Conservation (phyloP, 2,329 filamentous ascomycete genomes). For the Nothophoma quercina region DNA sequence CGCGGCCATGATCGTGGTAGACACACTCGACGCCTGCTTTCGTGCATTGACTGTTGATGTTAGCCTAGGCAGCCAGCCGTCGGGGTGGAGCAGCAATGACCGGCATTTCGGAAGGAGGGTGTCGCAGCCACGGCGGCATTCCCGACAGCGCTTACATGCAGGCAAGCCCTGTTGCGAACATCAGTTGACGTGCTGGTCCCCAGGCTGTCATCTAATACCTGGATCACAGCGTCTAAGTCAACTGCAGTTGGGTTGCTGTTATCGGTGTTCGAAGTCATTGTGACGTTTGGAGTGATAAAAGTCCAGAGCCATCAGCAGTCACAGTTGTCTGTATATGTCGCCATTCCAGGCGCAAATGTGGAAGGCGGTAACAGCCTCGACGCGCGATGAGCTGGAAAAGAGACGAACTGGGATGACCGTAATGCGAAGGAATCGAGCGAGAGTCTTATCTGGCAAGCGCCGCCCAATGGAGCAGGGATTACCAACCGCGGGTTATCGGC, state of each 20-base stretch:
- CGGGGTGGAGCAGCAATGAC: conserved; percentile 16
- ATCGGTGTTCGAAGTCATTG: conserved; percentile 11
- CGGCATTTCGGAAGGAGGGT: conserved; percentile 47
- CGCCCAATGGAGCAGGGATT: conserved; percentile 22
- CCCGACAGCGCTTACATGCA: conserved; percentile 46
- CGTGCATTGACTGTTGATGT: conserved; percentile 42
- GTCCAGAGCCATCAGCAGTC: neutral
- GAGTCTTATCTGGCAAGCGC: conserved; percentile 28
- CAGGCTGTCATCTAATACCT: conserved; percentile 20
- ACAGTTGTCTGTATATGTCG: neutral
- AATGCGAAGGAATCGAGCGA: conserved; percentile 14
- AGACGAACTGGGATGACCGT: conserved; percentile 14
- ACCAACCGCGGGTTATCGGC: conserved; percentile 1
- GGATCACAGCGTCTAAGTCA: conserved; percentile 32
- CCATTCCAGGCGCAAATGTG: conserved; percentile 4
- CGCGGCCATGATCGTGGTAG: conserved; percentile 46
- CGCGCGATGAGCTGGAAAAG: conserved; percentile 13
- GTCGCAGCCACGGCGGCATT: conserved; percentile 48
- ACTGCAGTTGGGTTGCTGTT: conserved; percentile 14
- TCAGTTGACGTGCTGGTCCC: conserved; percentile 2
- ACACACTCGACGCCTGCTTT: conserved; percentile 47
- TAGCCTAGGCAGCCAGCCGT: conserved; percentile 12
- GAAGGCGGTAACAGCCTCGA: neutral
- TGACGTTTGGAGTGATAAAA: neutral
- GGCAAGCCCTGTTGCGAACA: conserved; percentile 34